Evolutionary conservation across 2,329 filamentous ascomycete species (phyloP).

Genomic region (Talaromyces sp.): DNA sequence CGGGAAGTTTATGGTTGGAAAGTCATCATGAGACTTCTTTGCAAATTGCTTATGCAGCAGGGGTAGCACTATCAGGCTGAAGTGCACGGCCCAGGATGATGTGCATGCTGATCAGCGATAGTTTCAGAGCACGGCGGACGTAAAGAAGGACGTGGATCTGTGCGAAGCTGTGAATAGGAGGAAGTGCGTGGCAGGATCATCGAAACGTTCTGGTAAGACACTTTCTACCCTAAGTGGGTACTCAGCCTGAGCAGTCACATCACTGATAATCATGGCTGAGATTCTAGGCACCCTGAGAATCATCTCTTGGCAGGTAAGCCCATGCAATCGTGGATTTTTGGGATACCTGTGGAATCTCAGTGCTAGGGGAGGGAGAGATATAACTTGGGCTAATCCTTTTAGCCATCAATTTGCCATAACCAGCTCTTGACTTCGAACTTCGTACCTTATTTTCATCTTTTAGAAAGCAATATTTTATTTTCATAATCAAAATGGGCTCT

Average conservation of each 20-base stretch:
- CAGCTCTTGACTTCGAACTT: not conserved
- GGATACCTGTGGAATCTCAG: not conserved
- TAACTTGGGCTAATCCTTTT: not conserved
- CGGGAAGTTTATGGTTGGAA: not conserved
- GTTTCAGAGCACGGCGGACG: not conserved
- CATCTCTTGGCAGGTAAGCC: not conserved
- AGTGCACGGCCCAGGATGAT: not conserved
- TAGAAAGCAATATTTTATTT: not conserved
- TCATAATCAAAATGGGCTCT: not conserved
- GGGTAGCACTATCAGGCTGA: not conserved
- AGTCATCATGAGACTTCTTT: not conserved
- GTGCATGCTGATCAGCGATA: not conserved
- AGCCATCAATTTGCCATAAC: not conserved
- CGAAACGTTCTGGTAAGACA: not conserved
- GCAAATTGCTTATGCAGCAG: not conserved
- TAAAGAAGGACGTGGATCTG: not conserved
- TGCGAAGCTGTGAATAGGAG: not conserved
- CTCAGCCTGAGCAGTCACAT: not conserved
- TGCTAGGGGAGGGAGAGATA: not conserved
- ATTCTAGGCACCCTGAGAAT: not conserved
- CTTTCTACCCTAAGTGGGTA: not conserved
- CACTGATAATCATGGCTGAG: not conserved
- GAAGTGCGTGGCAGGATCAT: not conserved
- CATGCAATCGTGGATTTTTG: not conserved
- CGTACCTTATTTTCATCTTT: not conserved